Base-by-base conservation (phyloP, 352 stramenopile species). In the Phytophthora sansomeana region DNA sequence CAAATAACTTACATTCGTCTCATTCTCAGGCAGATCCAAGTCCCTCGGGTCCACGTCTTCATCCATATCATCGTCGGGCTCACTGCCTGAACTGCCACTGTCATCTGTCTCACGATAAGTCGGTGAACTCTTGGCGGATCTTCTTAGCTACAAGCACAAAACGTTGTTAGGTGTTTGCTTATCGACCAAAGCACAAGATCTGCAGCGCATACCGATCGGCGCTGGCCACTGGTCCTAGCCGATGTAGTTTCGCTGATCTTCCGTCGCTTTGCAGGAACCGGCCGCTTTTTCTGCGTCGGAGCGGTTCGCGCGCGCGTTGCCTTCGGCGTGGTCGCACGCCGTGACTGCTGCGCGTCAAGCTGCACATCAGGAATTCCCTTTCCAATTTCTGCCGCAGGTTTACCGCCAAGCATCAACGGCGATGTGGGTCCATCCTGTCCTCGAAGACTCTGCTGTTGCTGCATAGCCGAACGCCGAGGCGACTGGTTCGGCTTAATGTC, bases 401-500 rank as follows among this genome's bases (percentile, higher is more conserved):
- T 77, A 0, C 69, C 65, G 24, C 64, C 62, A n/a, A 87, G 39
- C 29, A 73, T 33, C 14, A 79, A 33, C 7, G 73, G 76, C 1
- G 76, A 84, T 24, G 70, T 36, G 24, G 60, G 38, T 9, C 24
- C 41, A 43, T 67, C 48, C 21, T 59, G 29, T 5, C 53, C 64
- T 6, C 64, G 67, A 16, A 63, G 24, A 19, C 50, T 54, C 42
- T 80, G 63, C 26, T 86, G 76, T 21, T 72, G 62, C 29, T 86
- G 79, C 36, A 84, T 60, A 6, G 69, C 75, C 1, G 74, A 78
- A 13, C 84, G 81, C 42, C 84, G 70, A 44, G 84, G 82, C 11
- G 84, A 92, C 53, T 92, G 84, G 67, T 92, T 81, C 16, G 84
- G 84, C 60, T 91, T 91, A 65, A 92, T 91, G 49, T 91, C 81